Evolutionary conservation across 352 stramenopile genomes (phyloP).

Genomic region (Globisporangium acanthophoron): DNA sequence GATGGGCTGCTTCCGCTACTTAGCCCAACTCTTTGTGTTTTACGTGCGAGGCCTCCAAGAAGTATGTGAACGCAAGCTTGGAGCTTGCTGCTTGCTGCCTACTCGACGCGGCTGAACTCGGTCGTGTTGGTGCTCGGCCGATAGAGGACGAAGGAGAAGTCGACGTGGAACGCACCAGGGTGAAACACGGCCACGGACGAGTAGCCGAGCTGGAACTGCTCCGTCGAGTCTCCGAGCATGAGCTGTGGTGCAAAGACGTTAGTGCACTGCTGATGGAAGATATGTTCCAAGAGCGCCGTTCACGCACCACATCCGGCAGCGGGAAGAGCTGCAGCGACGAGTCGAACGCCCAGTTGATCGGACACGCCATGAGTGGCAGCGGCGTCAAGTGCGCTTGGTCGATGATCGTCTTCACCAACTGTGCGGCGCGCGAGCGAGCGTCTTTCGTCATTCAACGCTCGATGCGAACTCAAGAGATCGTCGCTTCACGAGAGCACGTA

Average conservation of each 20-base stretch:
- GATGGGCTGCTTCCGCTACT: no score
- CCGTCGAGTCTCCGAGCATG: slow-evolving; percentile 75
- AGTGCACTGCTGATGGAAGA: neutral
- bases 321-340: slow-evolving; percentile 90
- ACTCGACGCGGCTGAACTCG: slow-evolving; percentile 82
- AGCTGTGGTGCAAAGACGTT: slow-evolving; percentile 20
- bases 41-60: neutral
- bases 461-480: neutral
- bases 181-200: slow-evolving; percentile 78
- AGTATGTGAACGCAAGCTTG: neutral
- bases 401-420: slow-evolving; percentile 86
- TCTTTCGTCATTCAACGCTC: neutral
- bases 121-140: slow-evolving; percentile 77
- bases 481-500: slow-evolving; percentile 15
- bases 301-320: slow-evolving; percentile 78
- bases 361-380: slow-evolving; percentile 76
- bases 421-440: neutral
- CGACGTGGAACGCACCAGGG: slow-evolving; percentile 74
- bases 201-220: slow-evolving; percentile 82
- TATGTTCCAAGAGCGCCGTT: neutral
- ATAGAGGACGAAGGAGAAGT: slow-evolving; percentile 86
- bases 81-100: neutral
- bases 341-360: slow-evolving; percentile 95
- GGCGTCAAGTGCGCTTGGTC: slow-evolving; percentile 93
- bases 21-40: neutral